phyloP scores from a whole-genome alignment of 345 rosid genomes.

The Bruguiera parviflora region DNA sequence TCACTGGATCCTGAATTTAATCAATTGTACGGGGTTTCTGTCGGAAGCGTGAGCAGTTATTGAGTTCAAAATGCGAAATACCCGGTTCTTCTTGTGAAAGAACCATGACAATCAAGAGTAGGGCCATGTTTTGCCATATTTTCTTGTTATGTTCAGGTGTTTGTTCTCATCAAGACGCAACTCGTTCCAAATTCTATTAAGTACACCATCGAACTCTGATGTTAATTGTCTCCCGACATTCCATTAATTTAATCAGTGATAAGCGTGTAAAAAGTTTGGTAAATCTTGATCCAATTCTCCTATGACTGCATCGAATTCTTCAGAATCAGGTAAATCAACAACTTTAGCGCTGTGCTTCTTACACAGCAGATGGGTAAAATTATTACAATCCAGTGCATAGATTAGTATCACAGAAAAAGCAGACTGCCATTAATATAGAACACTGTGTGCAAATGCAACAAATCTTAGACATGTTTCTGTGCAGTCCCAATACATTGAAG shows the following conservation, averaged over 20 bases:
- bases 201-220: neutral
- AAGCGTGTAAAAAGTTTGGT: neutral
- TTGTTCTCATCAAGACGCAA: neutral
- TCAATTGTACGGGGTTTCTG: neutral
- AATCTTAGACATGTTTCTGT: neutral
- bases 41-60: neutral
- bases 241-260: neutral
- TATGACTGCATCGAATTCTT: neutral
- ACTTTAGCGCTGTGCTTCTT: neutral
- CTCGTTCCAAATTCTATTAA: neutral
- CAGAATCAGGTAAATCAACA: neutral
- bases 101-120: neutral
- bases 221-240: neutral
- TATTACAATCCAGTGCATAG: neutral
- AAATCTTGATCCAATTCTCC: neutral
- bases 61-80: neutral
- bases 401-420: too few relatives aligned
- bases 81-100: neutral
- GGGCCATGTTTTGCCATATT: neutral
- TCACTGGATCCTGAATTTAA: neutral
- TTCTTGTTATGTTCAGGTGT: neutral
- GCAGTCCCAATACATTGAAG: neutral
- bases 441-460: too few relatives aligned
- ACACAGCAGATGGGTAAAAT: neutral
- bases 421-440: neutral